phyloP scores from a whole-genome alignment of 1,284 basidiomycete genomes.

The Kwoniella shivajii region DNA sequence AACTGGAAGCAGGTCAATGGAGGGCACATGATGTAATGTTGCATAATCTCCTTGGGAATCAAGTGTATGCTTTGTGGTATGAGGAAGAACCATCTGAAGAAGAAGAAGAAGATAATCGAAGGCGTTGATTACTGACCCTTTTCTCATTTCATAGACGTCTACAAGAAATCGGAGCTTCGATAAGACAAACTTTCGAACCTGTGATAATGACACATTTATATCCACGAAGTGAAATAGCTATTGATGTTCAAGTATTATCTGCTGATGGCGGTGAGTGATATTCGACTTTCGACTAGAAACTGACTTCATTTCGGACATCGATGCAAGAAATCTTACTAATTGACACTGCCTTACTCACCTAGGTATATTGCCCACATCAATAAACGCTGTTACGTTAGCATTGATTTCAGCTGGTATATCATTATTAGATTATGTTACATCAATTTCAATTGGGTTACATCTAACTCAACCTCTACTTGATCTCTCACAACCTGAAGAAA shows the following conservation, averaged over 20 bases:
- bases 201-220: constrained; percentile 88
- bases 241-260: constrained; percentile 87
- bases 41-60: too few relatives aligned
- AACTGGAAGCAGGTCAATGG: too few relatives aligned
- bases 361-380: constrained; percentile 86
- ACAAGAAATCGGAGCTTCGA: constrained; percentile 79
- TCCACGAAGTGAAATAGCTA: constrained; percentile 90
- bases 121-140: too few relatives aligned
- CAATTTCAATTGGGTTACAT: constrained; percentile 74
- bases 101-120: too few relatives aligned
- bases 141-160: constrained; percentile 65
- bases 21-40: too few relatives aligned
- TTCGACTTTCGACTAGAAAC: too few relatives aligned
- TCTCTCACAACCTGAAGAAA: constrained; percentile 84
- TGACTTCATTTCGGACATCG: too few relatives aligned
- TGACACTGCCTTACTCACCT: neutral
- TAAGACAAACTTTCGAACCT: constrained; percentile 94
- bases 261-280: constrained; percentile 72
- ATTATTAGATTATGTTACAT: constrained; percentile 85
- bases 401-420: constrained; percentile 88
- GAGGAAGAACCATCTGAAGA: too few relatives aligned
- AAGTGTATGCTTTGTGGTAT: too few relatives aligned
- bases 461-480: constrained; percentile 76
- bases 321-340: neutral
- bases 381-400: constrained; percentile 92